phyloP scores from a whole-genome alignment of 1,139 yeast species.

The Hemisphaericaspora subhashii region DNA sequence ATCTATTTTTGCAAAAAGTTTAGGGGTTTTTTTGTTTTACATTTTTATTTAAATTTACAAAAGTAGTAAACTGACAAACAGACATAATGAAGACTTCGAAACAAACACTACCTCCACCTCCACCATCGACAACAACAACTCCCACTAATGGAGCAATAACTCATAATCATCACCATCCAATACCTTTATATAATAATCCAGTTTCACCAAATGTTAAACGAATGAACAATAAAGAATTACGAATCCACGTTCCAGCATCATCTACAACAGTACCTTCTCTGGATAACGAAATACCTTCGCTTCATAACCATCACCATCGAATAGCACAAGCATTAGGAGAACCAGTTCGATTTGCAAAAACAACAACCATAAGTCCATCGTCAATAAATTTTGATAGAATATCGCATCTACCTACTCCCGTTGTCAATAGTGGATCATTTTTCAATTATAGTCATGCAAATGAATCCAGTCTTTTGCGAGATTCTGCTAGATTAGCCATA shows the following conservation, averaged over 20 bases:
- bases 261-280: too few relatives aligned
- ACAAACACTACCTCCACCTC: background rate
- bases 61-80: background rate
- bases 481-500: background rate
- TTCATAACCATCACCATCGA: background rate
- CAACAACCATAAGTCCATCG: constrained; percentile 1
- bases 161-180: background rate
- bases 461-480: background rate
- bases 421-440: constrained; percentile 46
- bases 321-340: constrained; percentile 9
- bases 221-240: background rate
- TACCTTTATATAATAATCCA: constrained; percentile 3
- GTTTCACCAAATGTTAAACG: constrained; percentile 1
- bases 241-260: constrained; percentile 5
- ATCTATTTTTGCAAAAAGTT: too few relatives aligned
- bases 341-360: constrained; percentile 4
- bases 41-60: background rate
- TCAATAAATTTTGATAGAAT: constrained; percentile 43
- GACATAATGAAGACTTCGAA: background rate
- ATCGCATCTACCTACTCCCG: constrained; percentile 58
- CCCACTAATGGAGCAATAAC: too few relatives aligned
- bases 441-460: constrained; percentile 6
- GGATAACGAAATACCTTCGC: too few relatives aligned
- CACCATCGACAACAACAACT: background rate
- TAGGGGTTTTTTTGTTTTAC: too few relatives aligned